These are phyloP conservation scores for Chimonanthus salicifolius DNA, from an alignment of 164 flowering plant genomes.

Conservation along the genomic window DNA sequence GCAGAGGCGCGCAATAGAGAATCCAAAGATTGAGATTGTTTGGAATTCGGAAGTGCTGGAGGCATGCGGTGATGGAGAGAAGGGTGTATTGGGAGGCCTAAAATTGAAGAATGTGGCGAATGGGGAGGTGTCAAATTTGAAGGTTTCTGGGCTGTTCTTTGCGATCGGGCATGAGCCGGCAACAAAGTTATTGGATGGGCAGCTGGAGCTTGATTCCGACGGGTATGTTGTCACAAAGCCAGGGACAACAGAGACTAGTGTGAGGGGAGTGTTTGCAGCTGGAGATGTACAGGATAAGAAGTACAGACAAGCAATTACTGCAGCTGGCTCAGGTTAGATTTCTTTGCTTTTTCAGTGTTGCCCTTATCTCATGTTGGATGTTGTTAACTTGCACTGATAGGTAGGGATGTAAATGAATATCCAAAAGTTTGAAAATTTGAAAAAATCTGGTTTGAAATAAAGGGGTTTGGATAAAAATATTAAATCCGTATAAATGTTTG, in stretches of 20 bases:
- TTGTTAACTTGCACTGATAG: not conserved
- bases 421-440: too few species aligned
- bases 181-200: slow-evolving; percentile 82
- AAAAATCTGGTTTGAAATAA: too few species aligned
- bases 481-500: too few species aligned
- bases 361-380: not conserved
- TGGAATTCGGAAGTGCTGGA: slow-evolving; percentile 83
- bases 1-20: slow-evolving; percentile 67
- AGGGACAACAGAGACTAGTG: slow-evolving; percentile 77
- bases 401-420: too few species aligned
- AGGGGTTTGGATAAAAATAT: too few species aligned
- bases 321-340: slow-evolving; percentile 80
- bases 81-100: slow-evolving; percentile 53
- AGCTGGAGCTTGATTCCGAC: slow-evolving; percentile 73
- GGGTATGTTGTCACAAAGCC: slow-evolving; percentile 82
- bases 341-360: not conserved
- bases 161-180: slow-evolving; percentile 99
- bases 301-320: slow-evolving; percentile 94
- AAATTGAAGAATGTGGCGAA: slow-evolving; percentile 66
- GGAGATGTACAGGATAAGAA: slow-evolving; percentile 99
- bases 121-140: slow-evolving; percentile 64
- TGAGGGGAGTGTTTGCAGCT: slow-evolving; percentile 88
- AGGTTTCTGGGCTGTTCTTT: slow-evolving; percentile 82
- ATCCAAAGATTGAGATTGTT: slow-evolving; percentile 79
- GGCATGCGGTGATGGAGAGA: slow-evolving; percentile 54